Base-by-base conservation (phyloP, 2,329 filamentous ascomycete species). In the Coniochaeta sp. region DNA sequence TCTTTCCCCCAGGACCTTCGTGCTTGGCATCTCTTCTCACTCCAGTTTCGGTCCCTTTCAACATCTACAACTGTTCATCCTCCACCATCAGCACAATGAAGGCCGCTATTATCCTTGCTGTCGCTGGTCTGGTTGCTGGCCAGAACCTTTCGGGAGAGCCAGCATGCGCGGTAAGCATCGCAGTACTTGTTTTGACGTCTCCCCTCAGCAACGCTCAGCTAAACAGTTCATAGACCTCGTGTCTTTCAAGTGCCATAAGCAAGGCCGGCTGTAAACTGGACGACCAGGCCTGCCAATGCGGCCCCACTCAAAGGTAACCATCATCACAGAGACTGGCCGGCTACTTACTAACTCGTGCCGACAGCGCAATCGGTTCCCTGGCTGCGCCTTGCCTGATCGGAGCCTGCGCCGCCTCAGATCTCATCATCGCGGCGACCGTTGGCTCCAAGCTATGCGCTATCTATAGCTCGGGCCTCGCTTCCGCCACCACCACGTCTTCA, bases 111-210 rank as follows among this genome's bases (percentile, higher is more conserved):
- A 5, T 57, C 26, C 31, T 57, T 31, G 54, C 54, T n/a, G 2
- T 57, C 9, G 54, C 33, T 24, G 31, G 54, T n/a, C 34, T 57
- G 31, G 54, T 31, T 36, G 54, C 31, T n/a, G 17, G 26, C n/a
- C 54, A 57, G 54, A 57, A 57, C 54, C 34, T 57, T 9, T 57
- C 54, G 6, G 54, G 54, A 34, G 54, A 57, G 34, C 54, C 54
- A 57, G 28, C 54, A 9, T 57, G 54, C 34, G 54, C 54, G 6
- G 54, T 57, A 57, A 57, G 52, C 26, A 5, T 26, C n/a, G 26
- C 22, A n/a, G 3, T n/a, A 31, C 7, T 11, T 31, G 31, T 17
- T n/a, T 22, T 24, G 14, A 22, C 31, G 24, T 14, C 11, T 36
- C 34, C 22, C 22, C 6, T 55, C 50, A 33, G 26, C 17, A 17